Evolutionary conservation across 1,284 basidiomycete genomes (phyloP).

Genomic region (Pulchroboletus neoregius): DNA sequence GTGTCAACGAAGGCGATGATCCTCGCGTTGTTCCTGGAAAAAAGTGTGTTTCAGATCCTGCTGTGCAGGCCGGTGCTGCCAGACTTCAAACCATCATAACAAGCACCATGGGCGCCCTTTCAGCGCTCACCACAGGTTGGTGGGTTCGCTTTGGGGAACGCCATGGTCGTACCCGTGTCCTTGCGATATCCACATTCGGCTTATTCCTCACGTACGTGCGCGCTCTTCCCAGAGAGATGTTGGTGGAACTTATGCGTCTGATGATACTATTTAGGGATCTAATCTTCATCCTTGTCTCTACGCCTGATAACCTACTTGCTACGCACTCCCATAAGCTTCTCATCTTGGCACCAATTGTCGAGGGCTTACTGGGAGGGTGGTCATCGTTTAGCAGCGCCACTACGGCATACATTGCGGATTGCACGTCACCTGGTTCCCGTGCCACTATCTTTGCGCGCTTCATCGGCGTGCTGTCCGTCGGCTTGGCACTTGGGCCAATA

Average conservation of each 20-base stretch:
- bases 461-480: conserved; percentile 65
- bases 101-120: conserved; percentile 75
- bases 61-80: conserved; percentile 64
- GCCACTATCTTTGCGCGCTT: conserved; percentile 80
- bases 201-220: conserved; percentile 68
- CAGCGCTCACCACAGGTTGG: conserved; percentile 81
- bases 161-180: conserved; percentile 71
- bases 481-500: conserved; percentile 69
- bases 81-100: conserved; percentile 69
- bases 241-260: conserved; percentile 8
- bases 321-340: conserved; percentile 70
- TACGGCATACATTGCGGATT: conserved; percentile 83
- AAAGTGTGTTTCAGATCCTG: conserved; percentile 57
- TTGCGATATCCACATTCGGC: conserved; percentile 68
- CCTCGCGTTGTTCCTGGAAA: conserved; percentile 48
- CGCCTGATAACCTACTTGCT: conserved; percentile 59
- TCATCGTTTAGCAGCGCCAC: conserved; percentile 74
- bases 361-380: conserved; percentile 86
- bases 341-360: conserved; percentile 76
- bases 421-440: conserved; percentile 79
- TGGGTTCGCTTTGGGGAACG: conserved; percentile 85
- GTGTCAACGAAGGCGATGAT: conserved; percentile 39
- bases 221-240: conserved; percentile 1
- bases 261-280: conserved; percentile 52
- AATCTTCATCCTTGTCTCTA: conserved; percentile 74